A percentile compares a stretch with the other conserved stretches of the same genome.
Evolutionary conservation across 1,284 basidiomycete species (phyloP).

Genomic region (Termitomyces sp.): DNA sequence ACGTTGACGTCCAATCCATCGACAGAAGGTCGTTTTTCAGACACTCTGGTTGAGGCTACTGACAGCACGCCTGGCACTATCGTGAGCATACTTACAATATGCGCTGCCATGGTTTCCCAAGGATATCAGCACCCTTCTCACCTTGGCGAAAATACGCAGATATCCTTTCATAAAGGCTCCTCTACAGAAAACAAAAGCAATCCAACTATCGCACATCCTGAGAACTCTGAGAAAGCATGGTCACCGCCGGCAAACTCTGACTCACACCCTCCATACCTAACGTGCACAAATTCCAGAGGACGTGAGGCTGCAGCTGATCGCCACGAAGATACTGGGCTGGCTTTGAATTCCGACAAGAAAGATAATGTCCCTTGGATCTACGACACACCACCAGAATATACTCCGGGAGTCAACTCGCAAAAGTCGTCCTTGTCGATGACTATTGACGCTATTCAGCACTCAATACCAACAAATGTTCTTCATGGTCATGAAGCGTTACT

Average conservation of each 20-base stretch:
- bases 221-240: no score
- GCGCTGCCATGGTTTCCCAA: not conserved
- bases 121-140: not conserved
- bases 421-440: no score
- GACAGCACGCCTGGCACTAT: not conserved
- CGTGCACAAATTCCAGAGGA: no score
- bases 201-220: no score
- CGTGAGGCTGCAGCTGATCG: no score
- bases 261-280: no score
- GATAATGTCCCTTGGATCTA: not conserved
- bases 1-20: not conserved
- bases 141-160: not conserved
- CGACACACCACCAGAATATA: not conserved
- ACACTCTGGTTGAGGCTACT: constrained; percentile 1
- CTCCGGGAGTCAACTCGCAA: not conserved
- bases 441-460: not conserved
- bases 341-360: not conserved
- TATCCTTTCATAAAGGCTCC: not conserved
- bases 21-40: not conserved
- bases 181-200: no score
- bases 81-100: not conserved
- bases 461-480: not conserved
- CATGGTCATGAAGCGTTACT: not conserved
- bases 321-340: not conserved
- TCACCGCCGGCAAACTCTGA: no score